A percentile compares a stretch with the other conserved stretches of the same genome.
Evolutionary conservation across 441 rosid species (phyloP).

Genomic region (Capsella rubella): DNA sequence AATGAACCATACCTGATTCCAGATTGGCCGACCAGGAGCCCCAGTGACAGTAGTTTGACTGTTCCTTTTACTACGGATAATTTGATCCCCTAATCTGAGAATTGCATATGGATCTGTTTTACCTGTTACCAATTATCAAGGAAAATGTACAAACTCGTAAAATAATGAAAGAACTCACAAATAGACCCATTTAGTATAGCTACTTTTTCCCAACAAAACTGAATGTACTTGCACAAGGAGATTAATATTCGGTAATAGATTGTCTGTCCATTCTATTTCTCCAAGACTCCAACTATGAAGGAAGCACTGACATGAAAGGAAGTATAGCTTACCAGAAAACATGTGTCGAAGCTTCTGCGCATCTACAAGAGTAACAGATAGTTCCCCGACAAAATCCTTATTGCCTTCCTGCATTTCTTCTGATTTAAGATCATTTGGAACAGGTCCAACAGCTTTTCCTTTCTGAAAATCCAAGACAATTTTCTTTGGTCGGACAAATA

Average conservation of each 20-base stretch:
- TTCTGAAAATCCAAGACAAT: conserved; percentile 87
- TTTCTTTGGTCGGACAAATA: conserved; percentile 90
- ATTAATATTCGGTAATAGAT: background rate
- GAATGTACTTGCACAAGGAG: background rate
- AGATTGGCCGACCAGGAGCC: conserved; percentile 85
- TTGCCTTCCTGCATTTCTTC: conserved; percentile 82
- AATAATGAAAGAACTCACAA: conserved; percentile 6
- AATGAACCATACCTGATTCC: conserved; percentile 74
- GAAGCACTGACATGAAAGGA: background rate
- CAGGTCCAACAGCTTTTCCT: conserved; percentile 85
- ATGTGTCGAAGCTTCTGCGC: conserved; percentile 74
- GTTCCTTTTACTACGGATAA: conserved; percentile 83
- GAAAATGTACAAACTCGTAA: background rate
- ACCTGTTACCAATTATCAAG: conserved; percentile 50
- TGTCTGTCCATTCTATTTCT: background rate
- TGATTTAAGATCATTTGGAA: conserved; percentile 58
- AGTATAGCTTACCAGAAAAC: conserved; percentile 59
- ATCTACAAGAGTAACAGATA: conserved; percentile 87
- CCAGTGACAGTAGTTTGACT: conserved; percentile 90
- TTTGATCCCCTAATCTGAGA: conserved; percentile 75
- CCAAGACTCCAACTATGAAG: background rate
- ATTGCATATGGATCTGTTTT: conserved; percentile 88
- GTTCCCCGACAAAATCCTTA: conserved; percentile 79
- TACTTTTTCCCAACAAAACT: background rate
- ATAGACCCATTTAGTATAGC: background rate